Evolutionary conservation across 305 asterid genomes (phyloP).

Genomic region (Solanum aculeatissimum): DNA sequence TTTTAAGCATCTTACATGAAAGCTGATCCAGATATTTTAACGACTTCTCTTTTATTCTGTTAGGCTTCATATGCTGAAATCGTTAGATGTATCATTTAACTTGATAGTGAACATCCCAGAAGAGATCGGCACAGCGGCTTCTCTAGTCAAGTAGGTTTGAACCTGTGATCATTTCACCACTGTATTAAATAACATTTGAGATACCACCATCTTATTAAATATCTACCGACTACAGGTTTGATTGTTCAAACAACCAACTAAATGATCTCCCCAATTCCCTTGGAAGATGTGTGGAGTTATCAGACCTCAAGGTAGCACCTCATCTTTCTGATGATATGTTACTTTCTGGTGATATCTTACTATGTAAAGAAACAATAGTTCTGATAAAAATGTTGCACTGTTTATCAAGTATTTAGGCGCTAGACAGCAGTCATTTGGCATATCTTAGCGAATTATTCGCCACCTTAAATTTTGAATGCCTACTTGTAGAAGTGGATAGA

Average conservation of each 20-base stretch:
- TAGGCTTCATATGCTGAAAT: conserved; percentile 80
- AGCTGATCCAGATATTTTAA: not conserved
- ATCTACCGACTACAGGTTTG: conserved; percentile 52
- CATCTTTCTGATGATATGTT: not conserved
- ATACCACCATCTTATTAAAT: conserved; percentile 6
- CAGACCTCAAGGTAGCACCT: conserved; percentile 72
- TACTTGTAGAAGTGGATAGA: too few relatives aligned
- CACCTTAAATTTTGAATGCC: not conserved
- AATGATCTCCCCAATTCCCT: conserved; percentile 66
- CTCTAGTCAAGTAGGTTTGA: conserved; percentile 74
- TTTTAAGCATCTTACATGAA: not conserved
- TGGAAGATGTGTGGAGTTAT: conserved; percentile 52
- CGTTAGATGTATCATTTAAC: conserved; percentile 69
- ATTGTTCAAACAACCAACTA: conserved; percentile 76
- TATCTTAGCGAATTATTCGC: not conserved
- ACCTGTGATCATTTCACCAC: not conserved
- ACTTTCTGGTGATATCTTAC: not conserved
- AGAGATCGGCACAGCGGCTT: conserved; percentile 66
- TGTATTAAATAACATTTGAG: conserved; percentile 1
- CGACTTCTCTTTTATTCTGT: not conserved
- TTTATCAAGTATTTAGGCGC: not conserved
- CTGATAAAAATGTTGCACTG: not conserved
- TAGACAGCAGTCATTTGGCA: not conserved
- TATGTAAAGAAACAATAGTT: not conserved
- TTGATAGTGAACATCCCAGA: conserved; percentile 54